Evolutionary conservation across 2,329 filamentous ascomycete species (phyloP), one percentile per base, ranked within the genome.

Genomic region (Hysterium pulicare): DNA sequence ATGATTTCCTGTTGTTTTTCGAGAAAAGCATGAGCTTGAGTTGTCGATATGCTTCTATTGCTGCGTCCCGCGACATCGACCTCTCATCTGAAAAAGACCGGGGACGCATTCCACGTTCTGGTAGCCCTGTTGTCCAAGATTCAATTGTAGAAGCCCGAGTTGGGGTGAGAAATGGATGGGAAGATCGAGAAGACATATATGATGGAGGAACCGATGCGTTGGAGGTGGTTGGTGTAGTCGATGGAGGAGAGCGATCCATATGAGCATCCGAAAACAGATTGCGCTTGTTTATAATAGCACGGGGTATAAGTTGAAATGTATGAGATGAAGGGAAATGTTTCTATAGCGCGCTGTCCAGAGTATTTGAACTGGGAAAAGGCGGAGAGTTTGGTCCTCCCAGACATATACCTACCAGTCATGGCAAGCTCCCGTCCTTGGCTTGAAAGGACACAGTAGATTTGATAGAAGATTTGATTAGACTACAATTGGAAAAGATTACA

Each of bases 41-140:
- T 34, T 58, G 57, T 43, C 47, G 51, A 45, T 66, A 66, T 15
- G 61, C 62, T 53, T 65, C 58, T 36, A 66, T 55, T 6, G 59
- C 55, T 30, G 55, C 55, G 33, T 62, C 53, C 33, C 50, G 53
- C 13, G 59, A 56, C 22, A 40, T 44, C 11, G 35, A 26, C 5
- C 58, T 55, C 4, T 42, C 38, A 17, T 57, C 44, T 11, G 55
- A 49, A 4, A 47, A 7, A 16, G 41, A 33, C 1, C 35, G 43
- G 26, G 43, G 37, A 10, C 38, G 42, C 13, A 49, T 42, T 11
- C 41, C 44, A 15, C 55, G 53, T 42, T 55, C 46, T 11, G 61
- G 53, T 15, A 64, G 40, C 6, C 59, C 57, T 7, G 49, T 47
- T 13, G 61, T 57, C 62, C 62, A 66, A 35, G 55, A 59, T 41